Conservation (phyloP, 345 rosid genomes). For the Gossypium australe region DNA sequence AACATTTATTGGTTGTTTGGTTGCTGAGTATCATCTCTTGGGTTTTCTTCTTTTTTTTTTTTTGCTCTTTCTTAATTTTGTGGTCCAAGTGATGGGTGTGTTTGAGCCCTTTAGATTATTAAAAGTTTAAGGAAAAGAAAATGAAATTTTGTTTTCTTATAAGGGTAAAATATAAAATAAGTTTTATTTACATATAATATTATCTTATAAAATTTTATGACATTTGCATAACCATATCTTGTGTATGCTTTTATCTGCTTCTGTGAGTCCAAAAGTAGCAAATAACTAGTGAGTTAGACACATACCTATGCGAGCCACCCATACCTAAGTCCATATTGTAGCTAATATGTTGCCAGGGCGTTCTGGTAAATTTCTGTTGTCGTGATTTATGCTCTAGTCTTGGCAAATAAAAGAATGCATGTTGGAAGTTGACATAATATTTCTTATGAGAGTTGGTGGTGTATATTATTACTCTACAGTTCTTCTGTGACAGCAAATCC, state of each 20-base stretch:
- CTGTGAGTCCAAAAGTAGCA: not conserved
- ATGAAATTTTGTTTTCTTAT: not conserved
- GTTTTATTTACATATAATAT: too few species aligned
- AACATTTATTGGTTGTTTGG: not conserved
- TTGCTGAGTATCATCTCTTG: not conserved
- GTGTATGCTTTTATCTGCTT: not conserved
- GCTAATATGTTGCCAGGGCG: not conserved
- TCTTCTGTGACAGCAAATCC: not conserved
- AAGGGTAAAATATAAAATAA: not conserved
- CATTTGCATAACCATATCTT: not conserved
- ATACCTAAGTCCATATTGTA: not conserved
- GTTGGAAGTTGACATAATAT: not conserved
- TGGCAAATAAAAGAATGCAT: not conserved
- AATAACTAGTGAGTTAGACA: not conserved
- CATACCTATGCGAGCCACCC: not conserved
- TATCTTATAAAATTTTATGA: not conserved
- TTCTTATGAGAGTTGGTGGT: not conserved
- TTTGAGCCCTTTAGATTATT: not conserved
- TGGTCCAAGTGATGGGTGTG: not conserved
- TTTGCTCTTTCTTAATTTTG: not conserved
- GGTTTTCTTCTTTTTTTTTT: too few species aligned
- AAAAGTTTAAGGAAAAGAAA: not conserved
- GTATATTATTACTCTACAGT: not conserved
- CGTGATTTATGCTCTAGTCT: not conserved
- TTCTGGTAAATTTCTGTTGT: slow-evolving; percentile 1